Conservation (phyloP, 1,284 basidiomycete species). For the Hymenochaete sp. region DNA sequence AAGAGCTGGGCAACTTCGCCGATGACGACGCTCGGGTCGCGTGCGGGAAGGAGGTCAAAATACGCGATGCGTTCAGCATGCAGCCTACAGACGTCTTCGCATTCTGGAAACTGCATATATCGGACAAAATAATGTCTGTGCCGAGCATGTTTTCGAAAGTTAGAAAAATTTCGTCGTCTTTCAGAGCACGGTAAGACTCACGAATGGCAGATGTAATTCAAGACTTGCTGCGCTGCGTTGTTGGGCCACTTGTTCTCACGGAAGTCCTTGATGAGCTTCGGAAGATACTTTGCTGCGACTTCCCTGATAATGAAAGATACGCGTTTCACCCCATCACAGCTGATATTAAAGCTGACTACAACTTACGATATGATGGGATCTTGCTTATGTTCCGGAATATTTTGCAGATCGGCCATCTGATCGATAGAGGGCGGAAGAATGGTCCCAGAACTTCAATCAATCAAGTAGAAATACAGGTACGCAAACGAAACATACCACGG, state of each 20-base stretch:
- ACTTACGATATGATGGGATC: too few species aligned
- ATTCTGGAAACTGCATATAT: constrained; percentile 26
- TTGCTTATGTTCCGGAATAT: too few species aligned
- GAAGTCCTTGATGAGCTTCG: constrained; percentile 27
- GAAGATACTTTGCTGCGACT: constrained; percentile 33
- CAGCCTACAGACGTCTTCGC: constrained; percentile 27
- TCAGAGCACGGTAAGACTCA: constrained; percentile 19
- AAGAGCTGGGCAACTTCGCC: constrained; percentile 33
- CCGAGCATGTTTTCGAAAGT: not conserved
- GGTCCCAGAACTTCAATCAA: too few species aligned
- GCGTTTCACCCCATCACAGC: too few species aligned
- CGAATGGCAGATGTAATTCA: constrained; percentile 30
- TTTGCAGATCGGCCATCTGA: too few species aligned
- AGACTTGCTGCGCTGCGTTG: constrained; percentile 24
- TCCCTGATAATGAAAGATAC: too few species aligned
- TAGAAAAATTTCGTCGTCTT: not conserved
- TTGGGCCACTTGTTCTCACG: constrained; percentile 22
- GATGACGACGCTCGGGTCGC: constrained; percentile 23
- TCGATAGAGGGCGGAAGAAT: too few species aligned
- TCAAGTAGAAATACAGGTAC: too few species aligned
- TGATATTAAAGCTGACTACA: too few species aligned
- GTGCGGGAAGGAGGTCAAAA: constrained; percentile 17
- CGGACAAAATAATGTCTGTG: constrained; percentile 34
- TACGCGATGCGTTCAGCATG: constrained; percentile 30
- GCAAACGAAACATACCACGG: too few species aligned